Evolutionary conservation across 208 protist genomes (phyloP), one percentile per base, ranked within the genome.

Genomic region (Acanthamoeba royreba): DNA sequence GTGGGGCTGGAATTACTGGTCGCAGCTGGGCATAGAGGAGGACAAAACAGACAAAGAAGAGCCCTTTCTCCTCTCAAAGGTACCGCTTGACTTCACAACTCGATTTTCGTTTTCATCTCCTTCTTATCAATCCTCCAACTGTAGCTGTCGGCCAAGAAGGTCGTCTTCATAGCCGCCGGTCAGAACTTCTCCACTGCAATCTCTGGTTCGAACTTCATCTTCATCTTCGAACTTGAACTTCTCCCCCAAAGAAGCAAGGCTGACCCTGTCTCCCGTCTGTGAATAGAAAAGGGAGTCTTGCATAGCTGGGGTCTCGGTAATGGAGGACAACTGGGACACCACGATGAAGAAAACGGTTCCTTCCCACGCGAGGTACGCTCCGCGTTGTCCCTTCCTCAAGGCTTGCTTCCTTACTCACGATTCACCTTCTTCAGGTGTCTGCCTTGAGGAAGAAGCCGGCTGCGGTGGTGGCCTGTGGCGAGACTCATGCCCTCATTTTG

Each of bases 1-100:
- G 2, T 89, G 81, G 81, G 81, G 81, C 8, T 89, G 81, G 81
- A 89, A 89, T 40, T 66, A 89, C 45, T 89, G 52, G 49, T 89
- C 81, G 15, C 81, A 89, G n/a, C 52, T 89, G 1, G 81, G 81
- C 13, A 66, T 89, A 1, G 81, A 55, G n/a, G 81, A 63, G 31
- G 81, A 89, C 35, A 83, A 83, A 52, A 83, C 42, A 33, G 42
- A 52, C 15, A 83, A 46, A 19, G 66, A 46, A 25, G 66, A 79
- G 3, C 72, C 72, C 13, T 83, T 52, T 15, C 38, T 52, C 19
- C 42, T 83, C 4, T 31, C 42, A 13, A 83, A 45, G 40, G 72
- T 83, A 52, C 33, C 42, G 19, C 19, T 17, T 38, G 19, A 43
- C 5, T 15, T 17, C 81, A 38, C 77, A 35, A 55, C 38, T 7